Conservation (phyloP, 2,329 filamentous ascomycete genomes). For the Scedosporium minutisporum region DNA sequence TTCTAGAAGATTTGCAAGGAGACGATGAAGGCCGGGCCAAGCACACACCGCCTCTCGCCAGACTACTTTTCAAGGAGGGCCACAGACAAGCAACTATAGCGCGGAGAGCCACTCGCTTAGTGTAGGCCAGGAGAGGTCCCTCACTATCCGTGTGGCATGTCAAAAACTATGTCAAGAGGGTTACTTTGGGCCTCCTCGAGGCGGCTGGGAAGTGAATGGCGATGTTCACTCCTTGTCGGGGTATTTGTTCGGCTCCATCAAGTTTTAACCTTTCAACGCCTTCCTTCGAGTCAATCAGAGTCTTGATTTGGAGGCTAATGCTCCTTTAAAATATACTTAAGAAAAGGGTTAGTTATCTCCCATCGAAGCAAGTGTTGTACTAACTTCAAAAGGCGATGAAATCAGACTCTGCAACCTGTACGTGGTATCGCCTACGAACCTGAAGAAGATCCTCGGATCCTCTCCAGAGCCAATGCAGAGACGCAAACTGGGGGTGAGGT, state of each 20-base stretch:
- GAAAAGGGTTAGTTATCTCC: neutral
- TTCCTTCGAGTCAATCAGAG: neutral
- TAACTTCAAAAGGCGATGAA: neutral
- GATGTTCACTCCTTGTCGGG: neutral
- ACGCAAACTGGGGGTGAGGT: neutral
- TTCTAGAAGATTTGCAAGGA: too few species aligned
- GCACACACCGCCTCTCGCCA: too few species aligned
- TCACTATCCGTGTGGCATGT: neutral
- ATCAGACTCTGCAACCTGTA: neutral
- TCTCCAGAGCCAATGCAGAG: neutral
- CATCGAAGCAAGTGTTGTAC: neutral
- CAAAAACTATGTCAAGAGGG: neutral
- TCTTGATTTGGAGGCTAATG: neutral
- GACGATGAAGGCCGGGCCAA: too few species aligned
- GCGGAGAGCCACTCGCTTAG: neutral
- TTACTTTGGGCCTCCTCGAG: neutral
- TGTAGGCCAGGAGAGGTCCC: neutral
- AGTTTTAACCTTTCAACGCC: neutral
- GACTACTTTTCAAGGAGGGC: too few species aligned
- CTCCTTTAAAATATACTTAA: neutral
- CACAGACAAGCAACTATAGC: neutral
- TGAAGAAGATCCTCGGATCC: neutral
- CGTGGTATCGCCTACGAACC: neutral
- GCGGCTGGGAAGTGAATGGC: neutral
- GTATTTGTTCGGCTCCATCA: neutral